Evolutionary conservation across 2,329 filamentous ascomycete species (phyloP), one percentile per base, ranked within the genome.

Genomic region (Cylindrodendrum hubeiense): DNA sequence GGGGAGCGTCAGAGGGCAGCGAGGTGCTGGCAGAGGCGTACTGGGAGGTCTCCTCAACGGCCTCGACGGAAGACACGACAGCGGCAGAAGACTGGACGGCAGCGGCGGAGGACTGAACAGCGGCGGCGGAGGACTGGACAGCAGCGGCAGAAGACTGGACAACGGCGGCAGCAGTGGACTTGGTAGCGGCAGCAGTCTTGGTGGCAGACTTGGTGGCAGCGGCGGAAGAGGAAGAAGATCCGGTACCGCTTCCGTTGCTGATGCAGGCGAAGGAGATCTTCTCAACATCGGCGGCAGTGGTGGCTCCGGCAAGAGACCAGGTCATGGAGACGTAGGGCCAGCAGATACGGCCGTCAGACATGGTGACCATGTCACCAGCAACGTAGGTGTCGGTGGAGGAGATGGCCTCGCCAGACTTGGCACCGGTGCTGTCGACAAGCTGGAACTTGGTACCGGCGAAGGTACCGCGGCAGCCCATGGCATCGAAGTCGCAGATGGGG

Each of bases 361-460:
- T 85, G 33, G 85, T 88, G 12, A 88, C 87, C 82, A 90, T 89
- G 71, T 90, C 88, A 41, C 88, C 88, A 8, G 87, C 85, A 49
- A 90, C 86, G 70, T 82, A 88, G n/a, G 85, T 83, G 72, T 89
- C 81, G 13, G 75, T 81, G n/a, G 81, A 83, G 58, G 79, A 81
- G 63, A 89, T 71, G 1, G 85, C 77, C 17, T 81, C 77, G 21
- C 87, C 88, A 37, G 89, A 78, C 73, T 83, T 86, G 56, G 80
- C 77, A 2, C 88, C 88, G 13, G 80, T 75, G 57, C 77, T 81
- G 71, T 83, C 81, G 26, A 90, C 84, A 56, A 87, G 79, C 78
- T 90, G 88, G 81, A 87, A 90, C 75, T 83, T 85, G 8, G 88
- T 85, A 10, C 88, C 88, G 3, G 85, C 81, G 74, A 87, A 90